Percentiles rank a stretch among this genome's conserved stretches.
Evolutionary conservation across 805 yeast genomes (phyloP).

Genomic region (Starmerella apis): DNA sequence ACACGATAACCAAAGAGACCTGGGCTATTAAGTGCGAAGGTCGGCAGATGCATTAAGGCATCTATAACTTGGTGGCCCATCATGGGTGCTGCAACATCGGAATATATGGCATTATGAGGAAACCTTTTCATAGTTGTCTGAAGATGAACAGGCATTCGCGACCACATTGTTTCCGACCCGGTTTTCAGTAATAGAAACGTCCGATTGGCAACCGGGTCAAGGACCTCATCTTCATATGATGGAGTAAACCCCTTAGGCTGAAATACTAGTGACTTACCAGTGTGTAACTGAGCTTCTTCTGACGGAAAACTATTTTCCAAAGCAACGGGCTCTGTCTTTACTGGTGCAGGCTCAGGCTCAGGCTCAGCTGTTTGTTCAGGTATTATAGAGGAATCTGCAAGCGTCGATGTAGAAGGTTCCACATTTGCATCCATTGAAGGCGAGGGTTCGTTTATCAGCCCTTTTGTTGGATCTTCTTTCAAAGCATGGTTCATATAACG

Average conservation of each 20-base stretch:
- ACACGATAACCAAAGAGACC: conserved; percentile 26
- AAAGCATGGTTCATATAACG: background rate
- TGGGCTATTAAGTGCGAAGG: conserved; percentile 21
- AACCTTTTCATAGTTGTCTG: conserved; percentile 30
- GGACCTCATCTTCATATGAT: background rate
- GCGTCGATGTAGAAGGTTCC: background rate
- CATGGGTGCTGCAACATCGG: conserved; percentile 30
- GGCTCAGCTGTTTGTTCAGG: background rate
- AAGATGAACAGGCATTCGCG: conserved; percentile 32
- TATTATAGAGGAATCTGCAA: background rate
- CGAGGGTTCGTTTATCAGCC: background rate
- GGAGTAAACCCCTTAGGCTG: background rate
- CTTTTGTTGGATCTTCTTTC: no score
- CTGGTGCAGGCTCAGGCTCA: background rate
- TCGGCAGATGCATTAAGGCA: conserved; percentile 26
- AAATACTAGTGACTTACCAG: background rate
- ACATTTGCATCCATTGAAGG: background rate
- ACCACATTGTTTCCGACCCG: conserved; percentile 31
- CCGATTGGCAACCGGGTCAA: conserved; percentile 14
- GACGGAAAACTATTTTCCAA: background rate
- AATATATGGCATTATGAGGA: conserved; percentile 31
- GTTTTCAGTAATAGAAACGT: conserved; percentile 33
- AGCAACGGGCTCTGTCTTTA: background rate
- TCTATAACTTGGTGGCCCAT: conserved; percentile 32
- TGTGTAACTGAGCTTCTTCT: background rate